A percentile compares a stretch with the other conserved stretches of the same genome.
phyloP scores from a whole-genome alignment of 163 green algal species.

The Chloromonas sp. region DNA sequence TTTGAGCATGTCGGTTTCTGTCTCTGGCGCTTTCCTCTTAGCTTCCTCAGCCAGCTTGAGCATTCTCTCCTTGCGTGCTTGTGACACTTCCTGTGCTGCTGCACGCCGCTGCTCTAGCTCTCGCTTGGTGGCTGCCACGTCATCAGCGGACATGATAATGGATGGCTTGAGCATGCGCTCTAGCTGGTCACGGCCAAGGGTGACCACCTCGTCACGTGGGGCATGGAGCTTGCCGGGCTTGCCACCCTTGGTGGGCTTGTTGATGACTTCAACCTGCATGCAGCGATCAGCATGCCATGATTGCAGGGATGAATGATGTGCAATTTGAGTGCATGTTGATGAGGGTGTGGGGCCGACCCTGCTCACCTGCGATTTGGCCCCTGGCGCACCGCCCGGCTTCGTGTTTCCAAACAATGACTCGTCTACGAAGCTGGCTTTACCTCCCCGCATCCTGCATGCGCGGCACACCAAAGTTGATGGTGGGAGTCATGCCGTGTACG shows the following conservation, averaged over 20 bases:
- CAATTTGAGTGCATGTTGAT: constrained; percentile 2
- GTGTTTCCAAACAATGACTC: constrained; percentile 54
- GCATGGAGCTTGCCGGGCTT: neutral
- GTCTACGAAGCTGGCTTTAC: constrained; percentile 53
- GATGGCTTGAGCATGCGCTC: constrained; percentile 51
- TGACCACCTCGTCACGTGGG: constrained; percentile 28
- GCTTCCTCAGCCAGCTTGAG: constrained; percentile 62
- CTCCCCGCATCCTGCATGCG: neutral
- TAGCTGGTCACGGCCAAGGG: constrained; percentile 36
- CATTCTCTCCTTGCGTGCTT: constrained; percentile 69
- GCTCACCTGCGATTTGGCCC: constrained; percentile 5
- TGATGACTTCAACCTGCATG: neutral
- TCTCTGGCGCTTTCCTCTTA: constrained; percentile 49
- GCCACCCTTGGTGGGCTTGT: neutral
- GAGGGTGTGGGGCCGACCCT: neutral
- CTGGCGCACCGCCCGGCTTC: constrained; percentile 3
- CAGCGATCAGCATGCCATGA: neutral
- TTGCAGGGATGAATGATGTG: neutral
- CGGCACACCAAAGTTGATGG: neutral
- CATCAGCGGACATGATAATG: constrained; percentile 48
- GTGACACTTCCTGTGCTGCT: constrained; percentile 42
- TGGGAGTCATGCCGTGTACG: neutral
- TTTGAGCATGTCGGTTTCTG: constrained; percentile 57
- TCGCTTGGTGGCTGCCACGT: constrained; percentile 38
- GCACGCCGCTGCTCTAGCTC: constrained; percentile 38